These are phyloP conservation scores for Vicia faba DNA, from an alignment of 306 rosid species.

Conservation along the genomic window DNA sequence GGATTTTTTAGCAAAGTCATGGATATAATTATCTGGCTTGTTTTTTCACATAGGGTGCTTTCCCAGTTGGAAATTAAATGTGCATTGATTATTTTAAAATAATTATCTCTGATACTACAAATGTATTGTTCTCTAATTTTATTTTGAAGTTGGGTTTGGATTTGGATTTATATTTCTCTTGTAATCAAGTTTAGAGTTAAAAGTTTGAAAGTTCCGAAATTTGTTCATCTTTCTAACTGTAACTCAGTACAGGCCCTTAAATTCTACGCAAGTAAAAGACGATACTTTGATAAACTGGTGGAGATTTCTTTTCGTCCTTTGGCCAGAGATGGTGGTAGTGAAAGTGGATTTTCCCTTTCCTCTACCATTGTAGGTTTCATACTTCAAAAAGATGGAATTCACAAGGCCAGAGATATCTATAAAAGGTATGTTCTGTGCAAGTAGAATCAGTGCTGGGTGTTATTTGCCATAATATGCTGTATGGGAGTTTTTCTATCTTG, in stretches of 20 bases:
- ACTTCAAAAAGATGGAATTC: constrained; percentile 79
- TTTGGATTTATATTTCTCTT: constrained; percentile 11
- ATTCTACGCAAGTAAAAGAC: constrained; percentile 59
- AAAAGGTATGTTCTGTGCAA: constrained; percentile 57
- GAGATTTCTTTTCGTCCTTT: constrained; percentile 63
- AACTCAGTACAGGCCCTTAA: constrained; percentile 67
- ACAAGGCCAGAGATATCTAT: constrained; percentile 68
- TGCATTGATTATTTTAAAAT: constrained; percentile 9
- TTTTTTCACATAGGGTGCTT: constrained; percentile 5
- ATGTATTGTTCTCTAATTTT: not conserved
- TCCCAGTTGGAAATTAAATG: constrained; percentile 1
- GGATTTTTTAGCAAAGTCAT: constrained; percentile 6
- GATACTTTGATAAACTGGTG: constrained; percentile 67
- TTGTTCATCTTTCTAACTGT: constrained; percentile 20
- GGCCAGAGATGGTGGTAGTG: constrained; percentile 75
- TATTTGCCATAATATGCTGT: constrained; percentile 23
- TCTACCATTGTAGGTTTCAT: constrained; percentile 63
- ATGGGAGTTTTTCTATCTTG: constrained; percentile 24
- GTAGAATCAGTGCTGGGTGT: not conserved
- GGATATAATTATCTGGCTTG: constrained; percentile 15
- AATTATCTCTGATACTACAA: not conserved
- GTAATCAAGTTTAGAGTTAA: not conserved
- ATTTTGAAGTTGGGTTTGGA: constrained; percentile 6
- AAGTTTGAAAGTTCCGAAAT: not conserved
- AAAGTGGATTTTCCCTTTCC: constrained; percentile 79